Evolutionary conservation across 306 rosid species (phyloP).

Genomic region (Sindora glabra): DNA sequence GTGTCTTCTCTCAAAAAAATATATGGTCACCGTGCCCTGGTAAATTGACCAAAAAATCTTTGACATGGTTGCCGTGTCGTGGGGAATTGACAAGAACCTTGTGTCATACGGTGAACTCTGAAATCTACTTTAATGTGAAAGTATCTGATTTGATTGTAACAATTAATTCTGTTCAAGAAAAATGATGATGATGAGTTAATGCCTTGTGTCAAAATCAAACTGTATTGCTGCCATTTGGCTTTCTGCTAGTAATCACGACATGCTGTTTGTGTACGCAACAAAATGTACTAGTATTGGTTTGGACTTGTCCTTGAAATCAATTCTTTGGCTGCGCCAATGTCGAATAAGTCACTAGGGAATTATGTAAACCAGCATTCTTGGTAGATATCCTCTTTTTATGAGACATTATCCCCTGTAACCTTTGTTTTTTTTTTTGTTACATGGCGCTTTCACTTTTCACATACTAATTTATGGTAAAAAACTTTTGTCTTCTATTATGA

Average conservation of each 20-base stretch:
- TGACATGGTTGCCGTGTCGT: no score
- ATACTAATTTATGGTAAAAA: not conserved
- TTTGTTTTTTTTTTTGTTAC: not conserved
- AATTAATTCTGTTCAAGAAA: not conserved
- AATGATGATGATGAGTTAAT: not conserved
- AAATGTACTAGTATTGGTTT: not conserved
- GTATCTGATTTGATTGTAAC: not conserved
- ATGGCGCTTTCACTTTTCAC: not conserved
- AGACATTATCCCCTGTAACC: not conserved
- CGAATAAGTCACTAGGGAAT: not conserved
- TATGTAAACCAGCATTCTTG: not conserved
- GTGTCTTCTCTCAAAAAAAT: no score
- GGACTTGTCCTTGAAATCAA: not conserved
- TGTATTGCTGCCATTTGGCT: constrained; percentile 1
- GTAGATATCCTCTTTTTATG: not conserved
- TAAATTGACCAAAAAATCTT: no score
- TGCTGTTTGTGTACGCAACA: not conserved
- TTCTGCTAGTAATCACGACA: not conserved
- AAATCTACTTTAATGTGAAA: not conserved
- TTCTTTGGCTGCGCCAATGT: not conserved
- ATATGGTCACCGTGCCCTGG: no score
- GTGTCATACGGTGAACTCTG: not conserved
- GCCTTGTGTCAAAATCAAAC: not conserved
- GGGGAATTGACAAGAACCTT: no score
- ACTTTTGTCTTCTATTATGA: not conserved